Evolutionary conservation across 2,329 filamentous ascomycete genomes (phyloP).

Genomic region (Penicillium frequentans): DNA sequence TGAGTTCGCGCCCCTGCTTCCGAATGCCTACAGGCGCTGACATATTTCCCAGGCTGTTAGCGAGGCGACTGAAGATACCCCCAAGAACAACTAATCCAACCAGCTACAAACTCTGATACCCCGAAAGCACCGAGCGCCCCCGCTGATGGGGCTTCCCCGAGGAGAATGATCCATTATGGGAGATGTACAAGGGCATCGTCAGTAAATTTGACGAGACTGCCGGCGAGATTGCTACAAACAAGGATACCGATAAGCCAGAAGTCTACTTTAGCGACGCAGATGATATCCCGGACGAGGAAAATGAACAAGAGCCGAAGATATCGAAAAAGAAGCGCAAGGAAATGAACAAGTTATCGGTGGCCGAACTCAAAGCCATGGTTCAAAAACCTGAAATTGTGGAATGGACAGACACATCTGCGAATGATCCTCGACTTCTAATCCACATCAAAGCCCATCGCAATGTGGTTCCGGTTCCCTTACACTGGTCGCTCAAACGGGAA

Average conservation of each 20-base stretch:
- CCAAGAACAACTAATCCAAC: slow-evolving; percentile 7
- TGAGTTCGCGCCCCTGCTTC: slow-evolving; percentile 31
- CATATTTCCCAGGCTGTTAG: slow-evolving; percentile 9
- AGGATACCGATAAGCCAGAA: slow-evolving; percentile 76
- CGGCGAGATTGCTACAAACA: slow-evolving; percentile 63
- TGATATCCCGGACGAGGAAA: slow-evolving; percentile 77
- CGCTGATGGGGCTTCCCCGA: slow-evolving; percentile 51
- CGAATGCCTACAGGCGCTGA: slow-evolving; percentile 12
- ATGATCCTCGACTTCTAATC: slow-evolving; percentile 83
- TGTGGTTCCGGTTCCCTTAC: slow-evolving; percentile 87
- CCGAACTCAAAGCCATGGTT: slow-evolving; percentile 90
- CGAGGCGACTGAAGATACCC: slow-evolving; percentile 3
- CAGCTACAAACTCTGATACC: slow-evolving; percentile 10
- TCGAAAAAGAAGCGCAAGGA: slow-evolving; percentile 96
- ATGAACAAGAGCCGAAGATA: slow-evolving; percentile 64
- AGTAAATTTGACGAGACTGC: slow-evolving; percentile 70
- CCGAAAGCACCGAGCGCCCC: slow-evolving; percentile 43
- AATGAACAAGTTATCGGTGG: slow-evolving; percentile 88
- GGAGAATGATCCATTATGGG: slow-evolving; percentile 74
- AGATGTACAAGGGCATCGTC: slow-evolving; percentile 81
- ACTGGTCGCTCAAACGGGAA: slow-evolving; percentile 96
- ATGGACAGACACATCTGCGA: slow-evolving; percentile 92
- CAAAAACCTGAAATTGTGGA: slow-evolving; percentile 91
- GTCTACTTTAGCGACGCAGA: slow-evolving; percentile 81
- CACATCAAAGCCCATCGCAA: slow-evolving; percentile 95